phyloP scores from a whole-genome alignment of 2,329 filamentous ascomycete genomes.

The Coleophoma eucalyptorum region DNA sequence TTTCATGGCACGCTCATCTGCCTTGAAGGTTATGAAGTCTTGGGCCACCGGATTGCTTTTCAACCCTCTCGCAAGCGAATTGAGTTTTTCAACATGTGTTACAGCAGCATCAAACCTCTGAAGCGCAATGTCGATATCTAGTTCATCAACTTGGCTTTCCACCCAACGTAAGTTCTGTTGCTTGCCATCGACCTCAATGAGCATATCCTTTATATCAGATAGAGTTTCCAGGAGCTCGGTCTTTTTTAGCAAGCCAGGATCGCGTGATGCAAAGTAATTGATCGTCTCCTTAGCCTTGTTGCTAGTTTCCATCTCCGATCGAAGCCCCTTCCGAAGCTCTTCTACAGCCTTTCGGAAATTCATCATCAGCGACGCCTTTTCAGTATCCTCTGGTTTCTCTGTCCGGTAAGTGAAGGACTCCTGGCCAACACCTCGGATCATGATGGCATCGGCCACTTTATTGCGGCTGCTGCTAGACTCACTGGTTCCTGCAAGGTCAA shows the following conservation, averaged over 20 bases:
- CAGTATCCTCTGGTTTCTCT: constrained; percentile 72
- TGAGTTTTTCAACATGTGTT: constrained; percentile 77
- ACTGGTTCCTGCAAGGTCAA: constrained; percentile 73
- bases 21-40: constrained; percentile 87
- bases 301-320: constrained; percentile 82
- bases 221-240: constrained; percentile 75
- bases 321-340: constrained; percentile 79
- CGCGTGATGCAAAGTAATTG: constrained; percentile 78
- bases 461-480: constrained; percentile 53
- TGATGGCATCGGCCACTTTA: constrained; percentile 80
- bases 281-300: constrained; percentile 82
- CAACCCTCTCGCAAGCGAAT: constrained; percentile 71
- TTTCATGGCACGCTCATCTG: constrained; percentile 77
- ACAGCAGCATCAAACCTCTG: constrained; percentile 87
- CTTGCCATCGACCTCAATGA: constrained; percentile 94
- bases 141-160: constrained; percentile 88
- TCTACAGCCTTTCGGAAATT: constrained; percentile 93
- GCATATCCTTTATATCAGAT: constrained; percentile 77
- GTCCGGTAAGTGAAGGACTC: constrained; percentile 95
- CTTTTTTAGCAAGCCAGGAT: constrained; percentile 73
- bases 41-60: constrained; percentile 86
- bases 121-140: constrained; percentile 93
- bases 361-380: constrained; percentile 77
- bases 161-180: constrained; percentile 96
- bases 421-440: constrained; percentile 77